Base-by-base conservation (phyloP, 2,329 filamentous ascomycete genomes). In the Colletotrichum acutatum region DNA sequence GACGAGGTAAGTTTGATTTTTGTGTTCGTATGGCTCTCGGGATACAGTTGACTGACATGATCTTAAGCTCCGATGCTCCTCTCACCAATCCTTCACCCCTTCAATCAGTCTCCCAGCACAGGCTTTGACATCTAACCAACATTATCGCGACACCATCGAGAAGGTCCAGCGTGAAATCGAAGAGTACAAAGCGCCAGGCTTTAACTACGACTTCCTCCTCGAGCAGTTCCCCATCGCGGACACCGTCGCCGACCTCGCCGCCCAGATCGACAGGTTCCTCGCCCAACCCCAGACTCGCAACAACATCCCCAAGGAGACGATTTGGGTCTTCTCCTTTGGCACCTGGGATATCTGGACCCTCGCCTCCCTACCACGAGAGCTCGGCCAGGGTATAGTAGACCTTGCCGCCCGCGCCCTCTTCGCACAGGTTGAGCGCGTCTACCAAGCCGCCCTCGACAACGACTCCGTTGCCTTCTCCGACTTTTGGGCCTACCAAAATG, bases 321-420 rank as follows among this genome's bases (percentile, higher is more conserved):
- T 89, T 16, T 89, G 86, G 85, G 79, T 89, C 16, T 86, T 90
- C 66, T 85, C 82, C 11, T 84, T 89, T 66, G 88, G 88, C n/a
- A 84, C 84, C 34, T 89, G 87, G 87, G 88, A 90, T 69, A 78
- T 89, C 62, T 90, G 87, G 87, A 84, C 85, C 12, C 78, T 89
- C 22, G 83, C 88, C 0, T 81, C 86, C 2, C 76, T 89, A 22
- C 87, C 88, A 0, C 79, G 82, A 11, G 76, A 79, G 9, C 75
- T 80, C 0, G 84, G 84, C 11, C 81, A 83, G 37, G 75, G 78
- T 1, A 69, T 83, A 1, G 72, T 88, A 9, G 82, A 82, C 49
- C 75, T 78, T 5, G 79, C 85, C 34, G 77, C 83, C 5, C 75
- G 78, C 12, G 79, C 84, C 14, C 76, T 89, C 0, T 86, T 89